Base-by-base conservation (phyloP, 1,284 basidiomycete species). In the Rhodotorula sp. region DNA sequence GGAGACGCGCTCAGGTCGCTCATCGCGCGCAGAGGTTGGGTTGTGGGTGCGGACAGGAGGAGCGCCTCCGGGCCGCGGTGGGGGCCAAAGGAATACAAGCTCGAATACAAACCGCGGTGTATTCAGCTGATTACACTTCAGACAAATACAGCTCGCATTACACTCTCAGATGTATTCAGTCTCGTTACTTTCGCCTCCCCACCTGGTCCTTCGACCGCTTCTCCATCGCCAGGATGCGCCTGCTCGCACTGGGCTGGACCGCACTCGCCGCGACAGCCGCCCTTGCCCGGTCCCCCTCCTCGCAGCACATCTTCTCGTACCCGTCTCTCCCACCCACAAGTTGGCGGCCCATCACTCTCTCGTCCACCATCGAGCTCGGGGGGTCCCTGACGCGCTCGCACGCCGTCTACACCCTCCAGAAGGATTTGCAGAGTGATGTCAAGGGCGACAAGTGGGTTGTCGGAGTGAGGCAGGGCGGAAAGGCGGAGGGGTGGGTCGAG, bases 341-440 rank as follows among this genome's bases (percentile, higher is more conserved):
- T 8, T 95, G 89, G 81, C 87, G 91, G 84, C 94, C 95, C 78
- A 90, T 88, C 26, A 90, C 88, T 68, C 85, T 96, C 71, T 89
- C 92, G 30, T 88, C 91, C 76, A 88, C 89, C 16, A 83, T 93
- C 72, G 93, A 95, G 77, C 88, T 95, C 52, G 91, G 89, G 52
- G 93, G 93, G 69, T 85, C 92, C 40, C 85, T 91, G 34, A 88
- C 91, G 63, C 88, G 89, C 81, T 86, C 92, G 82, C 89, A 87
- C 59, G 94, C 93, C 59, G 90, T 91, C 65, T 95, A 90, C 81
- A 83, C 56, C 24, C 59, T 65, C 59, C 28, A 18, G n/a, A 48
- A 59, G 28, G 46, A 59, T n/a, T 28, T 40, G 20, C 11, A 89
- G 37, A 84, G 86, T 71, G 82, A 86, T 71, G 84, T 82, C 57